Evolutionary conservation across 164 flowering plant species (phyloP).

Genomic region (Magnolia kwangsiensis): DNA sequence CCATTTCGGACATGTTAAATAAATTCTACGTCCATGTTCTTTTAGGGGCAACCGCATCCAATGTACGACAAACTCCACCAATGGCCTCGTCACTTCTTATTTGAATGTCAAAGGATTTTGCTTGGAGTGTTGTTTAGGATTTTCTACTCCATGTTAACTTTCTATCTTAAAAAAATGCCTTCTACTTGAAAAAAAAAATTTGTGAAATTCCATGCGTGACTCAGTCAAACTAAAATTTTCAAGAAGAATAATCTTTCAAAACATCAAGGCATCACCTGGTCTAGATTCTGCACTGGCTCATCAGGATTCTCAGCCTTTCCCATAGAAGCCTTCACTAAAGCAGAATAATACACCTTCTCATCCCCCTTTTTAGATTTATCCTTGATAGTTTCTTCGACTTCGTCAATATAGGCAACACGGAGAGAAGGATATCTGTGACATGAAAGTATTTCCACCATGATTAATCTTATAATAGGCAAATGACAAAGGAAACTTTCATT

Average conservation of each 20-base stretch:
- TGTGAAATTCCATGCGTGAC: background rate
- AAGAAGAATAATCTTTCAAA: background rate
- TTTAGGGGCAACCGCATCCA: background rate
- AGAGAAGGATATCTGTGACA: constrained; percentile 80
- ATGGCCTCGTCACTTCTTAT: background rate
- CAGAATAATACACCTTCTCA: constrained; percentile 76
- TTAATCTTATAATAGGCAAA: background rate
- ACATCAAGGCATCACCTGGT: constrained; percentile 55
- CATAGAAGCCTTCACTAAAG: constrained; percentile 77
- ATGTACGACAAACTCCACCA: background rate
- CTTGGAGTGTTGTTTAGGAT: background rate
- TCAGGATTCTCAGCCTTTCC: constrained; percentile 60
- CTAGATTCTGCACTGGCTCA: constrained; percentile 69
- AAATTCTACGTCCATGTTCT: background rate
- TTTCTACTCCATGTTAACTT: background rate
- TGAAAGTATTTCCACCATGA: background rate
- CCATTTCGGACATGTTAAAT: background rate
- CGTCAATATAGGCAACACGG: constrained; percentile 96
- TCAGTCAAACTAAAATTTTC: background rate
- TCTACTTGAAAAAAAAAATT: background rate
- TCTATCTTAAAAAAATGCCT: background rate
- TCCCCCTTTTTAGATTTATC: constrained; percentile 60
- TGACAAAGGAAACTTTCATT: background rate
- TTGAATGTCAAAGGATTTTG: no score
- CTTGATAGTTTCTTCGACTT: constrained; percentile 76